Percentiles rank a stretch among this genome's conserved stretches.
Conservation (phyloP, 1,284 basidiomycete species). For the Ustilago vetiveriae region DNA sequence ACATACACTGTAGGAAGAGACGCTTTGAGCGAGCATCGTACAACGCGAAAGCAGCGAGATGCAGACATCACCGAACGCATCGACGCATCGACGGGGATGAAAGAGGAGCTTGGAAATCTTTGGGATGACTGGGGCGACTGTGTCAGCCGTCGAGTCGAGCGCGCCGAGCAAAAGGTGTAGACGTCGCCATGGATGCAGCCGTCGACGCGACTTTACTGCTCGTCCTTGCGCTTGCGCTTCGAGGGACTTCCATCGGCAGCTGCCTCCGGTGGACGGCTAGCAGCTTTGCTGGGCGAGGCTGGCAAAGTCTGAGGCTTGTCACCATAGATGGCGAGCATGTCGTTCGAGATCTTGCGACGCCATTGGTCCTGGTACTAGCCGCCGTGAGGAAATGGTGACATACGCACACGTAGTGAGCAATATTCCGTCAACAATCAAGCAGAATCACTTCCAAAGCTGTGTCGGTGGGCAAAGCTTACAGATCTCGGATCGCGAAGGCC, state of each 20-base stretch:
- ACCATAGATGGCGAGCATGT: constrained; percentile 15
- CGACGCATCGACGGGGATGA: no score
- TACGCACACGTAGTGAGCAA: no score
- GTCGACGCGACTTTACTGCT: neutral
- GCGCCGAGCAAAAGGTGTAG: neutral
- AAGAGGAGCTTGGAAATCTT: no score
- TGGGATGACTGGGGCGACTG: no score
- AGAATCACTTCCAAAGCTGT: no score
- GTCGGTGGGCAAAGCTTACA: constrained; percentile 3
- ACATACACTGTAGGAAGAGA: no score
- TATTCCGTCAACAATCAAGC: no score
- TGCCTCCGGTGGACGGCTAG: neutral
- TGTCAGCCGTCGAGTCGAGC: neutral
- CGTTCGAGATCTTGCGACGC: constrained; percentile 26
- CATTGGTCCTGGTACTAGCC: constrained; percentile 22
- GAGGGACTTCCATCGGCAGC: constrained; percentile 10
- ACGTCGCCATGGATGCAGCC: constrained; percentile 13
- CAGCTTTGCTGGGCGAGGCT: constrained; percentile 1
- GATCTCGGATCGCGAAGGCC: neutral
- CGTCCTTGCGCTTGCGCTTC: constrained; percentile 22
- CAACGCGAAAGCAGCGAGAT: no score
- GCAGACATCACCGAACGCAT: no score
- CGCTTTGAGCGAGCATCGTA: no score
- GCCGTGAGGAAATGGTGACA: no score
- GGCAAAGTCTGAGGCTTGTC: neutral